Percentiles rank a stretch among this genome's conserved stretches.
Conservation (phyloP, 331 rosid genomes). For the Prunus yedoensis region DNA sequence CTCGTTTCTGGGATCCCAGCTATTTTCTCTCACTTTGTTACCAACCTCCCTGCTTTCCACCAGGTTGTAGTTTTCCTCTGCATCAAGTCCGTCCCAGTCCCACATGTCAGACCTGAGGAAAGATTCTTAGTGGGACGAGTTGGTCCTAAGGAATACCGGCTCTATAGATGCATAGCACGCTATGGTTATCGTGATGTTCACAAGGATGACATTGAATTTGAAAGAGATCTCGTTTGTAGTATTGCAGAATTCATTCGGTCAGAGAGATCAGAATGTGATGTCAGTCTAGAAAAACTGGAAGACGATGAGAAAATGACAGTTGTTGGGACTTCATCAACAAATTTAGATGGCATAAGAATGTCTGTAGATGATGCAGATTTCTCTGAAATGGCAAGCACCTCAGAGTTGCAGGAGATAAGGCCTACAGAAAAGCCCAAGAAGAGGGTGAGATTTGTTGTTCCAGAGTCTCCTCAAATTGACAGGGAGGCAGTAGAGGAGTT, state of each 20-base stretch:
- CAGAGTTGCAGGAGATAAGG: slow-evolving; percentile 62
- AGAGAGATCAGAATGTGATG: slow-evolving; percentile 40
- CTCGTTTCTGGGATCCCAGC: slow-evolving; percentile 94
- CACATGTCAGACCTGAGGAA: slow-evolving; percentile 82
- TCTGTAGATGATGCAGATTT: slow-evolving; percentile 47
- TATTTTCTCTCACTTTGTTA: slow-evolving; percentile 89
- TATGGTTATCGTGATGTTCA: slow-evolving; percentile 89
- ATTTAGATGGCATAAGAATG: slow-evolving; percentile 56
- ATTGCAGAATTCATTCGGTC: slow-evolving; percentile 88
- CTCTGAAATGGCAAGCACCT: slow-evolving; percentile 38
- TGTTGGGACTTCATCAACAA: slow-evolving; percentile 80
- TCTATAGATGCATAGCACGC: slow-evolving; percentile 86
- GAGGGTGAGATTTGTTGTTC: slow-evolving; percentile 76
- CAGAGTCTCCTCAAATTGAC: slow-evolving; percentile 64
- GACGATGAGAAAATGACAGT: slow-evolving; percentile 76
- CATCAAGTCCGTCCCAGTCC: slow-evolving; percentile 85
- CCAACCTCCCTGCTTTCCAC: slow-evolving; percentile 95
- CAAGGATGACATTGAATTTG: slow-evolving; percentile 84
- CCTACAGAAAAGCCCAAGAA: slow-evolving; percentile 57
- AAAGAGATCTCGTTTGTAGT: slow-evolving; percentile 80
- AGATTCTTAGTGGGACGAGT: slow-evolving; percentile 91
- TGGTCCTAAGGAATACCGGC: slow-evolving; percentile 82
- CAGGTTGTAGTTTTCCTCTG: slow-evolving; percentile 91
- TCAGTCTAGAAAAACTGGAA: slow-evolving; percentile 35
- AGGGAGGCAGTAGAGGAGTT: slow-evolving; percentile 58